Percentiles rank a stretch among this genome's conserved stretches.
Evolutionary conservation across 306 rosid genomes (phyloP).

Genomic region (Leucaena leucocephala): DNA sequence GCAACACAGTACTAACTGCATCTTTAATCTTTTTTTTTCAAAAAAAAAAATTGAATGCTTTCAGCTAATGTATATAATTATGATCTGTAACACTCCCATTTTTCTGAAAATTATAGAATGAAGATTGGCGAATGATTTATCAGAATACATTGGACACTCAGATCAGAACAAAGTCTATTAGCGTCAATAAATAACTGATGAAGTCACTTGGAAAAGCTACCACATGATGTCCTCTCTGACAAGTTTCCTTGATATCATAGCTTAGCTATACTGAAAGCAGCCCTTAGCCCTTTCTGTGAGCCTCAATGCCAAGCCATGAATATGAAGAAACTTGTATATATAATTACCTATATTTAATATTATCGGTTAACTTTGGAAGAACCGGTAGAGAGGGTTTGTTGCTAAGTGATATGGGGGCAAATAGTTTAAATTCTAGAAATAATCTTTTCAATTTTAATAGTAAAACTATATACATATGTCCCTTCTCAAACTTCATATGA

Average conservation of each 20-base stretch:
- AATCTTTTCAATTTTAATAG: no score
- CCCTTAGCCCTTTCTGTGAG: not conserved
- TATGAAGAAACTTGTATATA: not conserved
- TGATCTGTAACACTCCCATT: not conserved
- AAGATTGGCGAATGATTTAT: not conserved
- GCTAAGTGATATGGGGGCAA: no score
- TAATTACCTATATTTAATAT: not conserved
- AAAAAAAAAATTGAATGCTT: not conserved
- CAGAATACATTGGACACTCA: not conserved
- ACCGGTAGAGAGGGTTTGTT: no score
- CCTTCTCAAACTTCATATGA: no score
- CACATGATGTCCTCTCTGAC: not conserved
- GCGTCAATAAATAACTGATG: not conserved
- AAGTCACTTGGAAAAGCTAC: not conserved
- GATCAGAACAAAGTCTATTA: not conserved
- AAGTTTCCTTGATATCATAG: not conserved
- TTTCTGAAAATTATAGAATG: not conserved
- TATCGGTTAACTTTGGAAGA: no score
- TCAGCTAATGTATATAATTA: not conserved
- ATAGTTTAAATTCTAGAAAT: no score
- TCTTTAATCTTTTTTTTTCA: not conserved
- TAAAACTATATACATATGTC: no score
- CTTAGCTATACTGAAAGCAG: not conserved
- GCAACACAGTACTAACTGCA: conserved; percentile 23
- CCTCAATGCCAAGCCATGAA: not conserved